These are phyloP conservation scores for Verticillium dahliae DNA, from an alignment of 2,329 filamentous ascomycete species.

Conservation along the genomic window DNA sequence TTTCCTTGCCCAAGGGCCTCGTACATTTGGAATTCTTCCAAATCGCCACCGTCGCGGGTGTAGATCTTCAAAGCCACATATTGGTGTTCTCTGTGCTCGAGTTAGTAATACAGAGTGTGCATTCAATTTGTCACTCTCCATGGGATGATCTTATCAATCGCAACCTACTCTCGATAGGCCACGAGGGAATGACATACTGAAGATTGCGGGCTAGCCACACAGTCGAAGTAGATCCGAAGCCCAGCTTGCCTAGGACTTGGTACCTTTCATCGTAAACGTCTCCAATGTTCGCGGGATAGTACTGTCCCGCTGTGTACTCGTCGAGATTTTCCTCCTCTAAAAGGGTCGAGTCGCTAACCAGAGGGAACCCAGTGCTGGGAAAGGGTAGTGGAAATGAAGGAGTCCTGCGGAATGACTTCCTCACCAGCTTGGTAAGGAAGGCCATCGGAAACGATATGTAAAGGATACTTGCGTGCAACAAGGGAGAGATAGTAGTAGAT, in stretches of 20 bases:
- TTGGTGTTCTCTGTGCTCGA: slow-evolving; percentile 11
- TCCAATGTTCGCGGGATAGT: slow-evolving; percentile 16
- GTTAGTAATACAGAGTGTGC: neutral
- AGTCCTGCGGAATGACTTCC: neutral
- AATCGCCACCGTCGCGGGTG: slow-evolving; percentile 14
- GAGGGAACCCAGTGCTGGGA: neutral
- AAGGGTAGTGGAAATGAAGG: neutral
- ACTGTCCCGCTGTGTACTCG: slow-evolving; percentile 12
- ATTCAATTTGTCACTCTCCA: too few species aligned
- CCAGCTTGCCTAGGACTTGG: slow-evolving; percentile 31
- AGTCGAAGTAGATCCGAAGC: slow-evolving; percentile 31
- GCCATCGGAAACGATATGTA: too few species aligned
- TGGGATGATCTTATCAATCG: too few species aligned
- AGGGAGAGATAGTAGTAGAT: too few species aligned
- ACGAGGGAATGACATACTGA: slow-evolving; percentile 3
- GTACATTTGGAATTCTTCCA: slow-evolving; percentile 34
- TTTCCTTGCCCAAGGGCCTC: slow-evolving; percentile 23
- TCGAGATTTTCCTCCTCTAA: slow-evolving; percentile 14
- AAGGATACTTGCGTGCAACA: too few species aligned
- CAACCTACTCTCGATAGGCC: neutral
- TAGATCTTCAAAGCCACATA: slow-evolving; percentile 28
- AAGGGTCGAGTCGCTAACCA: neutral
- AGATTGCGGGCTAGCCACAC: slow-evolving; percentile 31
- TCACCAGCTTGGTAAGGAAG: too few species aligned
- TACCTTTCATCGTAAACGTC: slow-evolving; percentile 21